Percentiles rank a stretch among this genome's conserved stretches.
phyloP scores from a whole-genome alignment of 2,329 filamentous ascomycete species.

The Verticillium klebahnii region DNA sequence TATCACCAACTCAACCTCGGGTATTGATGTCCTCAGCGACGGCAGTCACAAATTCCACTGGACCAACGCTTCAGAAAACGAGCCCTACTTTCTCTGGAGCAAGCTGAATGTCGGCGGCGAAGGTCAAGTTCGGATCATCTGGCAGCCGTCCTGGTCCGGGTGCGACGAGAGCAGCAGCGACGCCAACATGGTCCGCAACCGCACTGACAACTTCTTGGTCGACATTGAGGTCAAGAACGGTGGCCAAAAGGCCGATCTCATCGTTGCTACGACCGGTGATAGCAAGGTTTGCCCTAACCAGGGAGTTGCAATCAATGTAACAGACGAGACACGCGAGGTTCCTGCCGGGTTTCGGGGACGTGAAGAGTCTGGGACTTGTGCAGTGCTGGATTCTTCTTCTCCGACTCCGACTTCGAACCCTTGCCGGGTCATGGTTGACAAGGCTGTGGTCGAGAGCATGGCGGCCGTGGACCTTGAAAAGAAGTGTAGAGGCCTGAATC shows the following conservation, averaged over 20 bases:
- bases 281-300: conserved; percentile 1
- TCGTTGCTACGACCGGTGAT: conserved; percentile 6
- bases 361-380: conserved; percentile 3
- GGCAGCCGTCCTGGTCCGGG: conserved; percentile 1
- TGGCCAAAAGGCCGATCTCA: conserved; percentile 10
- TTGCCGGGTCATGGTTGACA: conserved; percentile 13
- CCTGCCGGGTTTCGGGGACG: neutral
- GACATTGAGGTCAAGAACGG: conserved; percentile 11
- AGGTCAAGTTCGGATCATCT: conserved; percentile 6
- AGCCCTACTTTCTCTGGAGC: conserved; percentile 10
- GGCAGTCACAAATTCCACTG: neutral
- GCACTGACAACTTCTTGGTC: conserved; percentile 5
- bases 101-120: conserved; percentile 7
- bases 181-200: conserved; percentile 3
- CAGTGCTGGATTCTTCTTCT: conserved; percentile 2
- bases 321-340: conserved; percentile 7
- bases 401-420: conserved; percentile 11
- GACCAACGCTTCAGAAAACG: neutral
- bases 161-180: conserved; percentile 9
- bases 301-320: conserved; percentile 9
- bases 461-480: conserved; percentile 2
- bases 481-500: conserved; percentile 7
- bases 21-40: neutral
- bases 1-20: conserved; percentile 2
- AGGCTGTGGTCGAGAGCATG: conserved; percentile 14